Conservation (phyloP, 129 eudicot genomes). For the carrot (Daucus carota) region DH1_v3.0 NC_030383.2:56957501-56958000, state of each 20-base stretch:
- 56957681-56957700: slow-evolving; percentile 13
- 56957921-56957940: too few relatives aligned
- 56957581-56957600: slow-evolving; percentile 2
- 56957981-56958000: too few relatives aligned
- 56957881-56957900: neutral
- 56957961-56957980: too few relatives aligned
- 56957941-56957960: too few relatives aligned
- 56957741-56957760: neutral
- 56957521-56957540: slow-evolving; percentile 3
- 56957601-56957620: slow-evolving; percentile 6
- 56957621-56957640: slow-evolving; percentile 5
- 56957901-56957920: neutral
- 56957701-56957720: slow-evolving; percentile 10
- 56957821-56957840: slow-evolving; percentile 5
- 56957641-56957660: slow-evolving; percentile 1
- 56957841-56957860: neutral
- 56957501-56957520: neutral
- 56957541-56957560: slow-evolving; percentile 12
- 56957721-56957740: slow-evolving; percentile 13
- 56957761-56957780: slow-evolving; percentile 7
- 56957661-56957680: slow-evolving; percentile 4
- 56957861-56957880: slow-evolving; percentile 1
- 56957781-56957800: slow-evolving; percentile 11
- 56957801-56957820: neutral
- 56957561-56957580: slow-evolving; percentile 9